Conservation (phyloP, 1,284 basidiomycete species). For the Marasmius sp. region DNA sequence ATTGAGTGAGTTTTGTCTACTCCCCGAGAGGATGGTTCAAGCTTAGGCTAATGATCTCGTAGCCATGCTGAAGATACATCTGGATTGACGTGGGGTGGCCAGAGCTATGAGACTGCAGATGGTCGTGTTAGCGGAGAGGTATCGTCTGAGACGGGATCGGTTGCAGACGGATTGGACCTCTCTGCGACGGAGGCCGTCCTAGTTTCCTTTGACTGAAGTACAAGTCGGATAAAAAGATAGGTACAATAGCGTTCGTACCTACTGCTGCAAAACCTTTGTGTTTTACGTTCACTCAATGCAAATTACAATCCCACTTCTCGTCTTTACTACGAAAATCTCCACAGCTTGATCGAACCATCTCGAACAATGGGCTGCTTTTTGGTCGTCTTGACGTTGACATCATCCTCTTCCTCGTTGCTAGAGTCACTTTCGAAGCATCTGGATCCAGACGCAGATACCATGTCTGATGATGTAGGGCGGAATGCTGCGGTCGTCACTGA, state of each 20-base stretch:
- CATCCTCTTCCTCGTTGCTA: constrained; percentile 10
- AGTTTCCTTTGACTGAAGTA: too few species aligned
- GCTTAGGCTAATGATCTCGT: neutral
- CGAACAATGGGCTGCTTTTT: constrained; percentile 3
- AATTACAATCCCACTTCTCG: too few species aligned
- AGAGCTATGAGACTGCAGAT: constrained; percentile 60
- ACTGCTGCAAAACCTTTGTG: too few species aligned
- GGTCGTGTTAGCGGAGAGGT: constrained; percentile 44
- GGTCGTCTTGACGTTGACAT: neutral
- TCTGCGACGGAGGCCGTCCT: too few species aligned
- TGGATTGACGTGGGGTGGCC: constrained; percentile 63
- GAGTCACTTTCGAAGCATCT: constrained; percentile 48
- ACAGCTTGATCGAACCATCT: constrained; percentile 13
- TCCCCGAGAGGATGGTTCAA: neutral
- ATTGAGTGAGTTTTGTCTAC: constrained; percentile 36
- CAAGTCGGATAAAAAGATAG: too few species aligned
- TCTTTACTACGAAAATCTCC: constrained; percentile 6
- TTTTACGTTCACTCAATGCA: too few species aligned
- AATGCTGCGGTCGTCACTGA: constrained; percentile 63
- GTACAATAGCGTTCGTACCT: too few species aligned
- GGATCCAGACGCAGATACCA: constrained; percentile 68
- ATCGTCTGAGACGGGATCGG: constrained; percentile 31
- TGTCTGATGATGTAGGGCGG: constrained; percentile 50
- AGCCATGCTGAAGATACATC: constrained; percentile 58
- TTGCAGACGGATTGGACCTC: constrained; percentile 27